Conservation (phyloP, 495 filamentous ascomycete species). For the Tuber magnatum region DNA sequence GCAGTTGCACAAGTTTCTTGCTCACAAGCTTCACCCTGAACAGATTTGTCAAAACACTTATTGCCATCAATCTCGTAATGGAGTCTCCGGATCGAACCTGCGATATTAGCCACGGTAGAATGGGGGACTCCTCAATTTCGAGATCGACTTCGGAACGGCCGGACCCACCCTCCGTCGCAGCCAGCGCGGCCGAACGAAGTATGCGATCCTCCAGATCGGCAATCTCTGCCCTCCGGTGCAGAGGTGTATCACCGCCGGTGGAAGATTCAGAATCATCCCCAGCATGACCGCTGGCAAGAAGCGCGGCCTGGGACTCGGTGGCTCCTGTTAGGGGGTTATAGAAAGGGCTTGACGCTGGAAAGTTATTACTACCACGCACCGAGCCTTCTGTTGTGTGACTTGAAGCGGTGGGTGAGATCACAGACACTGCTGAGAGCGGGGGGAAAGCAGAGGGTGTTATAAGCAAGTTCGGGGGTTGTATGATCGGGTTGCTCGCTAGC, state of each 20-base stretch:
- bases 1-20: constrained; percentile 53
- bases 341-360: constrained; percentile 1
- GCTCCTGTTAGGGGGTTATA: constrained; percentile 14
- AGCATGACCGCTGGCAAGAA: constrained; percentile 21
- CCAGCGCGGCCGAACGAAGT: constrained; percentile 19
- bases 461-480: constrained; percentile 35
- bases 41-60: constrained; percentile 66
- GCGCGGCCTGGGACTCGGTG: constrained; percentile 25
- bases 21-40: constrained; percentile 62
- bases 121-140: constrained; percentile 66
- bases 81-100: constrained; percentile 55
- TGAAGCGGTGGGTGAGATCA: constrained; percentile 4
- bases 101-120: constrained; percentile 73
- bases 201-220: constrained; percentile 29
- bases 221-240: constrained; percentile 28
- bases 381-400: constrained; percentile 15
- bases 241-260: constrained; percentile 33
- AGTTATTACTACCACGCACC: background rate
- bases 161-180: background rate
- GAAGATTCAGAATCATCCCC: constrained; percentile 37
- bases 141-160: constrained; percentile 21
- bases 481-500: constrained; percentile 36
- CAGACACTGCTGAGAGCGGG: constrained; percentile 42
- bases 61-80: constrained; percentile 67
- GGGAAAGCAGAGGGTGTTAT: constrained; percentile 44